Evolutionary conservation across 1,139 yeast species (phyloP).

Genomic region (Ogataea hybrid): DNA sequence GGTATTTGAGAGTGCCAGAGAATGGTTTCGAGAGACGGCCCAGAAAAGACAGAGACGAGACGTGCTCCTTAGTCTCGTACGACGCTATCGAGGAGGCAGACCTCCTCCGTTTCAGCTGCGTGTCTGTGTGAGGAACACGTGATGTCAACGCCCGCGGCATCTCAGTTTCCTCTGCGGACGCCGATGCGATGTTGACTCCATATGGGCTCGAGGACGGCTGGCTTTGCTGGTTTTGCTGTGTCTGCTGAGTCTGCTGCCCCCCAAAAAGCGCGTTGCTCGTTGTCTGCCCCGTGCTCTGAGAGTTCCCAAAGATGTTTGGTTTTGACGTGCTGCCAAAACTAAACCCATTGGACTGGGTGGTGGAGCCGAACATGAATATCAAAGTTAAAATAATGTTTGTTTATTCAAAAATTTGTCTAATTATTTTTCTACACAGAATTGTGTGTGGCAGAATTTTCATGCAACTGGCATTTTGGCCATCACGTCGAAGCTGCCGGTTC

Average conservation of each 20-base stretch:
- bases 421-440: constrained; percentile 5
- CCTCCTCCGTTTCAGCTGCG: constrained; percentile 27
- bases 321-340: constrained; percentile 12
- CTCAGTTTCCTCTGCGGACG: constrained; percentile 19
- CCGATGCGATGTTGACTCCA: constrained; percentile 21
- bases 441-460: constrained; percentile 9
- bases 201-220: constrained; percentile 23
- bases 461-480: constrained; percentile 58
- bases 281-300: constrained; percentile 24
- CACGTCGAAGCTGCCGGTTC: constrained; percentile 95
- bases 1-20: constrained; percentile 21
- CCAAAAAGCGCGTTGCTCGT: constrained; percentile 16
- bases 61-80: constrained; percentile 3
- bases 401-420: constrained; percentile 9
- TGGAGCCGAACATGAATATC: constrained; percentile 18
- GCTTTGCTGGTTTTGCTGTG: background rate
- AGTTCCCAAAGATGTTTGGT: constrained; percentile 24
- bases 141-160: constrained; percentile 32
- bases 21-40: constrained; percentile 25
- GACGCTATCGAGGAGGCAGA: constrained; percentile 17
- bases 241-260: constrained; percentile 10
- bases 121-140: constrained; percentile 3
- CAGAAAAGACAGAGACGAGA: constrained; percentile 20
- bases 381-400: constrained; percentile 1
- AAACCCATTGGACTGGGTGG: constrained; percentile 15